phyloP scores from a whole-genome alignment of 208 protist genomes.

The Crithidia sp. region DNA sequence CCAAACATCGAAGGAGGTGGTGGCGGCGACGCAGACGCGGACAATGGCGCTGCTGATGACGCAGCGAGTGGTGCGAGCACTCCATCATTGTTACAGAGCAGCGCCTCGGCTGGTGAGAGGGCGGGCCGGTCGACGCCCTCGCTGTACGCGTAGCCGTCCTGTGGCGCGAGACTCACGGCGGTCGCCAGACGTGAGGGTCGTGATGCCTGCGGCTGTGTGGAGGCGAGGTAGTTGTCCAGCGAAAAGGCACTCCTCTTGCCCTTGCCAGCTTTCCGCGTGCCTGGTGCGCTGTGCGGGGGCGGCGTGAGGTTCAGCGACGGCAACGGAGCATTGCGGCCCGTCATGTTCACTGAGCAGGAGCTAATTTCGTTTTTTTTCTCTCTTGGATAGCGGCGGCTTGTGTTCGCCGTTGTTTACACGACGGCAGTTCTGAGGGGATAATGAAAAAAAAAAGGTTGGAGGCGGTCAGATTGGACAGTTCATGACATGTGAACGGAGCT shows the following conservation, averaged over 20 bases:
- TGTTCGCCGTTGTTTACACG: neutral
- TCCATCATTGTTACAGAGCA: conserved; percentile 1
- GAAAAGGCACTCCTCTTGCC: conserved; percentile 23
- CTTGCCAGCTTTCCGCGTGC: neutral
- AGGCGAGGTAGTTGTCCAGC: conserved; percentile 17
- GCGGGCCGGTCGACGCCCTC: too few species aligned
- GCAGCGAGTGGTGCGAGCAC: neutral
- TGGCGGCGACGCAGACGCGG: neutral
- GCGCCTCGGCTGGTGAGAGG: conserved; percentile 24
- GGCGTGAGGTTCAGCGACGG: conserved; percentile 13
- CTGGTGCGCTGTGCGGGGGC: neutral
- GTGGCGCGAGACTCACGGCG: neutral
- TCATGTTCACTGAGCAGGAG: neutral
- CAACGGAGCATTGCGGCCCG: conserved; percentile 5
- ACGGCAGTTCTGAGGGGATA: too few species aligned
- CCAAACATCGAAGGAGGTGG: neutral
- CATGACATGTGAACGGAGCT: too few species aligned
- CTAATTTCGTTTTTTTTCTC: neutral
- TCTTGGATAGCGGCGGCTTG: neutral
- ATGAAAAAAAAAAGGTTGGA: too few species aligned
- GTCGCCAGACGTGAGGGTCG: neutral
- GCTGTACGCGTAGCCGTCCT: too few species aligned
- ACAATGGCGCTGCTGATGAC: neutral
- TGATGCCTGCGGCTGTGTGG: conserved; percentile 4
- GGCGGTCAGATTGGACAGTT: too few species aligned